Conservation (phyloP, 768 basidiomycete species). For the Mycena haematopus region DNA sequence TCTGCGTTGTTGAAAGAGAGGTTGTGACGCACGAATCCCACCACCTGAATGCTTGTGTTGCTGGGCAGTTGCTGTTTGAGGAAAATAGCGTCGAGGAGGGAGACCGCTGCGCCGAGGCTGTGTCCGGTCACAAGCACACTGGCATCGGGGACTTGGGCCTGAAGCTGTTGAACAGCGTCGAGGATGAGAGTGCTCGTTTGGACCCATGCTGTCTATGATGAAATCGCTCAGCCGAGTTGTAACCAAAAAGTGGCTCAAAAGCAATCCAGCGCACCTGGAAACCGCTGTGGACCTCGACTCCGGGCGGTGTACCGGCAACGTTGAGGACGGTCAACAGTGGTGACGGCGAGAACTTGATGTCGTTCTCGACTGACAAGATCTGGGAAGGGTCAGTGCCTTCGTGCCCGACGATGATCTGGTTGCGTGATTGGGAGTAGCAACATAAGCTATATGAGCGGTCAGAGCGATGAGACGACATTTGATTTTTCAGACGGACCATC, state of each 20-base stretch:
- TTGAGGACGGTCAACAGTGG: constrained; percentile 13
- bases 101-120: constrained; percentile 13
- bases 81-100: constrained; percentile 18
- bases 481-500: constrained; percentile 1
- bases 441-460: not conserved
- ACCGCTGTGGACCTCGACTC: constrained; percentile 13
- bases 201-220: constrained; percentile 14
- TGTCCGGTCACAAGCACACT: constrained; percentile 10
- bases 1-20: not conserved
- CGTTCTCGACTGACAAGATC: constrained; percentile 13
- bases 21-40: constrained; percentile 6
- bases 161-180: constrained; percentile 8
- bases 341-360: constrained; percentile 8
- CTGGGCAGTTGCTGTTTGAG: constrained; percentile 20
- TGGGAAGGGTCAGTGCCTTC: constrained; percentile 15
- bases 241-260: too few relatives aligned
- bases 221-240: not conserved
- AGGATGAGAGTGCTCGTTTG: constrained; percentile 15
- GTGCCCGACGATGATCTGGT: constrained; percentile 21
- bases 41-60: constrained; percentile 17
- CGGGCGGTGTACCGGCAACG: constrained; percentile 11
- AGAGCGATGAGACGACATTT: not conserved
- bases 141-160: constrained; percentile 8
- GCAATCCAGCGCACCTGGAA: constrained; percentile 13
- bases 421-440: constrained; percentile 17